phyloP scores from a whole-genome alignment of 495 filamentous ascomycete genomes.

The Thozetella sp. region DNA sequence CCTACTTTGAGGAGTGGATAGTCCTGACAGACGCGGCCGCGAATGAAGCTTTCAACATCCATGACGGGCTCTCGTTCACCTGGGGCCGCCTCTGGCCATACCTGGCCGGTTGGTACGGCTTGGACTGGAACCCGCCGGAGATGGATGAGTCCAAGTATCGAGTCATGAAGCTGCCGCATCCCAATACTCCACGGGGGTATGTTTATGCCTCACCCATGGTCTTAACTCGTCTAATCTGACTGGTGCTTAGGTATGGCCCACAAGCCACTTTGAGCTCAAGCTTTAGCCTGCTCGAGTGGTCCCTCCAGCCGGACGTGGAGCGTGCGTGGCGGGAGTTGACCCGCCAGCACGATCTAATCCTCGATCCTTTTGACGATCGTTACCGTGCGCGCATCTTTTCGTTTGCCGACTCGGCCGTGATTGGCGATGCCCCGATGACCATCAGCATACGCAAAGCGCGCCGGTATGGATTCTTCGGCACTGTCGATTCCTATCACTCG shows the following conservation, averaged over 20 bases:
- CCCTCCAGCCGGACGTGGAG: conserved; percentile 42
- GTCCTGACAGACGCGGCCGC: conserved; percentile 33
- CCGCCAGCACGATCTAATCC: conserved; percentile 7
- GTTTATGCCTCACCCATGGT: conserved; percentile 2
- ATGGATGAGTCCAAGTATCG: conserved; percentile 24
- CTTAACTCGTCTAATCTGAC: too few relatives aligned
- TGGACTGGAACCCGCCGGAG: conserved; percentile 25
- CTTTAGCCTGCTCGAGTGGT: conserved; percentile 46
- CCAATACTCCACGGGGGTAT: conserved; percentile 25
- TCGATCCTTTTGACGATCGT: conserved; percentile 14
- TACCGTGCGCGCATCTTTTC: conserved; percentile 18
- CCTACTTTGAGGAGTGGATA: conserved; percentile 53
- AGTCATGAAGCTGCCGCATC: conserved; percentile 11
- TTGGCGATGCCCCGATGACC: conserved; percentile 17
- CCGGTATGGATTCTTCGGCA: conserved; percentile 17
- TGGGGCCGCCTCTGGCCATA: conserved; percentile 47
- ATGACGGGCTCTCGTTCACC: conserved; percentile 40
- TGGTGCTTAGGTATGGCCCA: conserved; percentile 31
- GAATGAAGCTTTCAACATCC: conserved; percentile 47
- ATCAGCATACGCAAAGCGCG: conserved; percentile 18
- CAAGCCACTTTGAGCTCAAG: conserved; percentile 28
- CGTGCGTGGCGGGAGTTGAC: conserved; percentile 38
- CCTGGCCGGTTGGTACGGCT: conserved; percentile 43
- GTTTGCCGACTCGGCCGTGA: conserved; percentile 18
- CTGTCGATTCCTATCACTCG: conserved; percentile 17